phyloP scores from a whole-genome alignment of 2,329 filamentous ascomycete genomes.

The Trichoderma semiorbis region DNA sequence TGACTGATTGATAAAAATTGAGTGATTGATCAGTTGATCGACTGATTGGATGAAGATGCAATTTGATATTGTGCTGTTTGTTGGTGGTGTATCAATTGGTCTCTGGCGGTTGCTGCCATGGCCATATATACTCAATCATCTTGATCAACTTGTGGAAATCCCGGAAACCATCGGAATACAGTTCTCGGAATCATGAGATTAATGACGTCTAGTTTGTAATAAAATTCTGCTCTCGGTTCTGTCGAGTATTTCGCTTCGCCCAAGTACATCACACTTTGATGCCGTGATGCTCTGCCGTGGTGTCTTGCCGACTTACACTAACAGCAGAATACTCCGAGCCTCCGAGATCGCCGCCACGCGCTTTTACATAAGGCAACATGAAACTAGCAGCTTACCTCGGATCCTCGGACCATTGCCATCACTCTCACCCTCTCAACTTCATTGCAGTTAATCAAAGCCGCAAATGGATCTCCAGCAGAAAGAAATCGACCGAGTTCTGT shows the following conservation, averaged over 20 bases:
- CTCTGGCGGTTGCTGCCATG: neutral
- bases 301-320: neutral
- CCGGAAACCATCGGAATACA: neutral
- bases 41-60: neutral
- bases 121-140: neutral
- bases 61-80: neutral
- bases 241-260: neutral
- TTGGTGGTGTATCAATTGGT: neutral
- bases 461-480: neutral
- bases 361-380: neutral
- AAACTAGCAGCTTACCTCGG: neutral
- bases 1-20: neutral
- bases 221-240: neutral
- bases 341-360: neutral
- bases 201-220: neutral
- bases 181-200: accelerated
- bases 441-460: neutral
- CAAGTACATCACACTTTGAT: neutral
- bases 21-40: neutral
- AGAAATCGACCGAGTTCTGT: conserved; percentile 11
- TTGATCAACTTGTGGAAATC: neutral
- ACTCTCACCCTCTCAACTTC: neutral
- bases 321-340: neutral
- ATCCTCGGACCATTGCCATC: neutral
- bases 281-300: neutral